These are phyloP conservation scores for Straminergon stramineum DNA, from an alignment of 225 moss, liverwort and hornwort species.

Conservation along the genomic window DNA sequence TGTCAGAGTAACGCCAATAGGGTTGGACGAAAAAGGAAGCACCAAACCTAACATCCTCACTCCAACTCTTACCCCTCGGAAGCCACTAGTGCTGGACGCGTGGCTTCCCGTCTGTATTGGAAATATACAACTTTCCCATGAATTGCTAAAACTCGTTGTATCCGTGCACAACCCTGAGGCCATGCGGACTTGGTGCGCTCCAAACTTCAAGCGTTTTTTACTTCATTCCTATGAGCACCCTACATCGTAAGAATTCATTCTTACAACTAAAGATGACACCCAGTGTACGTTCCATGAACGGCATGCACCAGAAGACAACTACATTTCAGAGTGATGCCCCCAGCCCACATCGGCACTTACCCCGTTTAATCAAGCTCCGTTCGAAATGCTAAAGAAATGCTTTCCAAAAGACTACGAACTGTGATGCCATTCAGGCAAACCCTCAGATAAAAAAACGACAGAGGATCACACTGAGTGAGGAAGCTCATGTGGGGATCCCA, in stretches of 20 bases:
- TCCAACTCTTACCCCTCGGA: not conserved
- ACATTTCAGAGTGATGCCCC: not conserved
- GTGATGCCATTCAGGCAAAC: not conserved
- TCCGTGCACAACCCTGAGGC: not conserved
- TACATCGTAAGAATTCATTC: not conserved
- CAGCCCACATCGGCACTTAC: not conserved
- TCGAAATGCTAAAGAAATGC: not conserved
- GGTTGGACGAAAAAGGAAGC: not conserved
- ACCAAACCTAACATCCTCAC: not conserved
- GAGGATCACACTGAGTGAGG: not conserved
- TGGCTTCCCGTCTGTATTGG: not conserved
- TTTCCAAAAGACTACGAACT: not conserved
- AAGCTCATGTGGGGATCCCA: not conserved
- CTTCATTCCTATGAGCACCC: not conserved
- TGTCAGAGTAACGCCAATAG: not conserved
- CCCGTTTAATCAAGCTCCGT: not conserved
- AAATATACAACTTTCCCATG: not conserved
- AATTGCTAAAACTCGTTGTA: not conserved
- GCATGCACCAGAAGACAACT: not conserved
- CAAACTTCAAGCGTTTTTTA: not conserved
- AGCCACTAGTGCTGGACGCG: not conserved
- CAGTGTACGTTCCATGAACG: not conserved
- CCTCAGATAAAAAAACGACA: not conserved
- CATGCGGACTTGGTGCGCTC: not conserved
- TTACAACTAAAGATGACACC: not conserved